Evolutionary conservation across 2,329 filamentous ascomycete species (phyloP), one percentile per base, ranked within the genome.

Genomic region (Fusarium chlamydosporum): DNA sequence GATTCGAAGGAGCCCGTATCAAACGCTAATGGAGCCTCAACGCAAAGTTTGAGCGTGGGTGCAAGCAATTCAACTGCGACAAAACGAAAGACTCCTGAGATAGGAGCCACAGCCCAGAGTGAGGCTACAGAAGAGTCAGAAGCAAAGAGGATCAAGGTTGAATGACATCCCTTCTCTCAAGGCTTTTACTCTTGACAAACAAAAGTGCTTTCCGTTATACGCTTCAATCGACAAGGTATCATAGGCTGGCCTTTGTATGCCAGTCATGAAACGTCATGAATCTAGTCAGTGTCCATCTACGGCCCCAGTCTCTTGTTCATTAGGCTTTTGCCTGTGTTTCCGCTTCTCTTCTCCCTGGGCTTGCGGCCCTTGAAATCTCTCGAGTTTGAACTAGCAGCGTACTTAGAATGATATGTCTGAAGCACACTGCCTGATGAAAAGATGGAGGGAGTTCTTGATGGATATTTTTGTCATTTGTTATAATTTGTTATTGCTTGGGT

Each of bases 31-130:
- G 67, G 67, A 13, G 27, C 31, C 11, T 55, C 61, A 26, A 67
- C 56, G 33, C 68, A 68, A 26, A 72, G 57, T 20, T 51, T 74
- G 63, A 72, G 59, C 42, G 67, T 75, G 27, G 72, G 59, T 15
- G 62, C 59, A 15, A 56, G 54, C 57, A 64, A 61, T 33, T 65
- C 72, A 7, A 65, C 53, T 13, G 63, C 79, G 0, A 75, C 79
- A n/a, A 88, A 88, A 76, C 79, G 86, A 63, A 89, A 88, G 77
- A 88, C 85, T 61, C 85, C 85, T 2, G 86, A 88, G 10, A 79
- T 81, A 35, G 81, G 79, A 50, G 77, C 75, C 12, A 78, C 76
- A n/a, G 79, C 79, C 4, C 75, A 79, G 3, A 76, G 76, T 10
- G 84, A 86, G 27, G 75, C 78, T 4, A 75, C 80, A 5, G 84